These are phyloP conservation scores for Zymoseptoria ardabiliae DNA, from an alignment of 2,329 filamentous ascomycete species.

Conservation along the genomic window DNA sequence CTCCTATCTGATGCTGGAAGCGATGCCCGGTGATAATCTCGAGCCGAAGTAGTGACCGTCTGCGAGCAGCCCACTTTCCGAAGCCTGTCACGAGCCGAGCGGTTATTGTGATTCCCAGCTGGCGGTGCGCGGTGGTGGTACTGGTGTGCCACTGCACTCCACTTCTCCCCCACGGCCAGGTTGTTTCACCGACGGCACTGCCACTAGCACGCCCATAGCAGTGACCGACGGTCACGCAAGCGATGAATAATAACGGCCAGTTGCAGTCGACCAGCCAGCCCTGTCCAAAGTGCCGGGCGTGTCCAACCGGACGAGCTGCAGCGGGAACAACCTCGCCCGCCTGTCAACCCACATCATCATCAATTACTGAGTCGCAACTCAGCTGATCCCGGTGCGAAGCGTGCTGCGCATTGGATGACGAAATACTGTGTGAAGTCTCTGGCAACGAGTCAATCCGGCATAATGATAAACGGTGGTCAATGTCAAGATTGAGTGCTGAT, in stretches of 20 bases:
- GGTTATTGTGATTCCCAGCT: background rate
- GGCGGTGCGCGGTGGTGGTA: background rate
- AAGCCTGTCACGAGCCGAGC: background rate
- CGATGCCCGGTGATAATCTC: background rate
- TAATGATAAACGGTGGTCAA: background rate
- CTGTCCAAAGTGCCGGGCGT: background rate
- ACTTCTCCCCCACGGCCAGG: background rate
- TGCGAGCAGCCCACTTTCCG: background rate
- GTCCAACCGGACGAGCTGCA: background rate
- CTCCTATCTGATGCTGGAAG: background rate
- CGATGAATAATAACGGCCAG: background rate
- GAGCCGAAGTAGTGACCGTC: background rate
- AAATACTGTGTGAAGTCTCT: background rate
- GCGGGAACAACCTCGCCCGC: background rate
- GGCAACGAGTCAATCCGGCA: background rate
- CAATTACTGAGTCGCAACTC: background rate
- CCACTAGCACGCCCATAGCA: background rate
- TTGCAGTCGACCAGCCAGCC: background rate
- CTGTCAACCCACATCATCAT: background rate
- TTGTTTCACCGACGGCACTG: background rate
- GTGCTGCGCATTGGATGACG: background rate
- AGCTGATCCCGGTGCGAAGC: background rate
- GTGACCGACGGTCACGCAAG: background rate
- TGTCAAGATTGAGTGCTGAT: background rate
- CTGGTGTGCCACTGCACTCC: background rate